phyloP scores from a whole-genome alignment of 352 stramenopile species.

The Phytopythium aichiense region DNA sequence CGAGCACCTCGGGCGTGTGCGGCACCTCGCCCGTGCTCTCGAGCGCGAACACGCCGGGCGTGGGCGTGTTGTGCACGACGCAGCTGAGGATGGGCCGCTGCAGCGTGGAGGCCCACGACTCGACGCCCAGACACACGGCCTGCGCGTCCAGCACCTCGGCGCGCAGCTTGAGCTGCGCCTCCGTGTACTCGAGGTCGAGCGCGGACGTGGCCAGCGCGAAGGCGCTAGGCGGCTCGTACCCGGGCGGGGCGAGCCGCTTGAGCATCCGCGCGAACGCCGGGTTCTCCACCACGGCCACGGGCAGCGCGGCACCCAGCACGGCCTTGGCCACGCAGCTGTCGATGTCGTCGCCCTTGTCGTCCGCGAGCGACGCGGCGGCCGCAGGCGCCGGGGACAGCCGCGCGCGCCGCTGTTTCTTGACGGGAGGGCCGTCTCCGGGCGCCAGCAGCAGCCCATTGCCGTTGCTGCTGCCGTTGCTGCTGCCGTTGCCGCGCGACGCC shows the following conservation, averaged over 20 bases:
- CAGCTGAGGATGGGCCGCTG: conserved; percentile 53
- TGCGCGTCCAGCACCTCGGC: conserved; percentile 48
- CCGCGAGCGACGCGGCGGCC: conserved; percentile 17
- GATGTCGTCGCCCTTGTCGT: conserved; percentile 51
- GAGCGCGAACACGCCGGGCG: conserved; percentile 42
- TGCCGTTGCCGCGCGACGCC: background rate
- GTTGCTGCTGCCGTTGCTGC: background rate
- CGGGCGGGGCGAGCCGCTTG: conserved; percentile 42
- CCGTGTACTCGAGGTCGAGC: conserved; percentile 60
- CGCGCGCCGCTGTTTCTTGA: conserved; percentile 28
- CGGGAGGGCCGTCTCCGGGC: background rate
- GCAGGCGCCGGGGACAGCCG: conserved; percentile 7
- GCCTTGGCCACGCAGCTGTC: conserved; percentile 56
- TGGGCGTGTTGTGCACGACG: conserved; percentile 44
- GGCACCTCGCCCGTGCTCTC: conserved; percentile 49
- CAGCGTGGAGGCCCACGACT: conserved; percentile 36
- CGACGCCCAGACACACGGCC: conserved; percentile 46
- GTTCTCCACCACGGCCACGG: conserved; percentile 55
- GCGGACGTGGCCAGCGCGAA: conserved; percentile 42
- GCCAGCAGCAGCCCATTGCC: background rate
- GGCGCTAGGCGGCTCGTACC: conserved; percentile 45
- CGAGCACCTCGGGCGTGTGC: conserved; percentile 39
- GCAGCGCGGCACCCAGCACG: conserved; percentile 45
- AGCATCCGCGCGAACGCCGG: conserved; percentile 56
- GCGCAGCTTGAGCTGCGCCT: conserved; percentile 53